These are phyloP conservation scores for Collybiopsis luxurians DNA, from an alignment of 768 basidiomycete species.

Conservation along the genomic window DNA sequence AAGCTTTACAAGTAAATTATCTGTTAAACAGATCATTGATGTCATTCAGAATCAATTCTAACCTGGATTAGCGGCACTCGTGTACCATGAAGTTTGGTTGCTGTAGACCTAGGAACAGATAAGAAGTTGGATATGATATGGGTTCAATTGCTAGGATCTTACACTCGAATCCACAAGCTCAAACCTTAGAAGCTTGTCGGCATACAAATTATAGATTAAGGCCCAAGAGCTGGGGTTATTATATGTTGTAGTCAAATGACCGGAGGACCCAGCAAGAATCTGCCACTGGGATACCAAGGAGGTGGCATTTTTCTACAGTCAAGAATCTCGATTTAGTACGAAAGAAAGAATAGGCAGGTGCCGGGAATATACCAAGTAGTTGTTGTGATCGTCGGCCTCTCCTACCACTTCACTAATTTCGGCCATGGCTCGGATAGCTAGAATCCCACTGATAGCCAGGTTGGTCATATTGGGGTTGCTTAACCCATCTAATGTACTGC, in stretches of 20 bases:
- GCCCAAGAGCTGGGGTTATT: constrained; percentile 14
- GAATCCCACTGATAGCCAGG: constrained; percentile 16
- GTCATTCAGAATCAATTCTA: too few species aligned
- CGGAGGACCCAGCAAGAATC: constrained; percentile 4
- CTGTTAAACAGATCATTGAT: too few species aligned
- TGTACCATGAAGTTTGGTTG: too few species aligned
- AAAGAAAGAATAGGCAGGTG: too few species aligned
- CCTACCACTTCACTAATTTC: constrained; percentile 12
- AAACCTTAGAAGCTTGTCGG: constrained; percentile 33
- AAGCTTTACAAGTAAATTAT: too few species aligned
- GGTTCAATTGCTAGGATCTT: too few species aligned
- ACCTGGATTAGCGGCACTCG: too few species aligned
- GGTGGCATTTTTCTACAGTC: constrained; percentile 3
- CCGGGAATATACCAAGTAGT: constrained; percentile 8
- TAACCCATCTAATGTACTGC: too few species aligned
- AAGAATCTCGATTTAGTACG: too few species aligned
- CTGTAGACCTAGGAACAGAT: background rate
- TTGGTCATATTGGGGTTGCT: constrained; percentile 9
- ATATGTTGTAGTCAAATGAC: constrained; percentile 9
- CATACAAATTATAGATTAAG: constrained; percentile 38
- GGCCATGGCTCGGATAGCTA: constrained; percentile 15
- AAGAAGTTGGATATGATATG: too few species aligned
- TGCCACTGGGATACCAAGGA: constrained; percentile 9
- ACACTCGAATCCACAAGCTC: constrained; percentile 18
- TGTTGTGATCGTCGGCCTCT: background rate